Conservation (phyloP, 805 yeast species). For the Sungouiozyma ichnusensis region DNA sequence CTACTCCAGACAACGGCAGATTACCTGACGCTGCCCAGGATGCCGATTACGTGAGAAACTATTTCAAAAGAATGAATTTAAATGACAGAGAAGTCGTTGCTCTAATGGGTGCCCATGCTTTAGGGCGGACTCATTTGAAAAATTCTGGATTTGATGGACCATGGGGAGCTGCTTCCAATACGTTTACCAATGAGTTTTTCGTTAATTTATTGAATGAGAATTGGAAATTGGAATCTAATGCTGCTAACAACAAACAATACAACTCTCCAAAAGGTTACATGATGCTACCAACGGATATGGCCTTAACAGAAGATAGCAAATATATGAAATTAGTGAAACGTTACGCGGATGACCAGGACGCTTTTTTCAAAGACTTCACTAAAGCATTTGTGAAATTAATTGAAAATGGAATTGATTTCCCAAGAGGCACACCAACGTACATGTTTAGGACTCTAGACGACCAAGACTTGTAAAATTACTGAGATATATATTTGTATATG, state of each 20-base stretch:
- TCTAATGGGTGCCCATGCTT: slow-evolving; percentile 63
- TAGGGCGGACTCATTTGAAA: slow-evolving; percentile 63
- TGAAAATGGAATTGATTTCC: slow-evolving; percentile 68
- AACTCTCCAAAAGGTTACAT: slow-evolving; percentile 56
- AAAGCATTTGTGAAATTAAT: slow-evolving; percentile 57
- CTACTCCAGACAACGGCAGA: slow-evolving; percentile 55
- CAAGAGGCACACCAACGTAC: slow-evolving; percentile 33
- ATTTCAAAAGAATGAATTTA: slow-evolving; percentile 58
- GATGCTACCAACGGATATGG: slow-evolving; percentile 83
- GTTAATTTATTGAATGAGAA: slow-evolving; percentile 43
- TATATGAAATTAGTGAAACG: slow-evolving; percentile 52
- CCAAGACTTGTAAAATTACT: slow-evolving; percentile 32
- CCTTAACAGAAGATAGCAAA: slow-evolving; percentile 49
- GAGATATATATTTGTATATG: not conserved
- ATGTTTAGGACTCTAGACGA: slow-evolving; percentile 61
- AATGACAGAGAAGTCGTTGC: slow-evolving; percentile 65
- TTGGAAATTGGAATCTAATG: slow-evolving; percentile 48
- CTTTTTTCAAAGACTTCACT: slow-evolving; percentile 55
- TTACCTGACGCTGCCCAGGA: slow-evolving; percentile 66
- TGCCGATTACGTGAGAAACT: slow-evolving; percentile 50
- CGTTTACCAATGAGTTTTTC: slow-evolving; percentile 66
- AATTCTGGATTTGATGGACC: slow-evolving; percentile 80
- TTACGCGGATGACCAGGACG: slow-evolving; percentile 56
- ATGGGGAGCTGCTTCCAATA: slow-evolving; percentile 76
- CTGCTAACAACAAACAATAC: slow-evolving; percentile 49